phyloP scores from a whole-genome alignment of 75 land plant genomes.

The Picea glauca region DNA sequence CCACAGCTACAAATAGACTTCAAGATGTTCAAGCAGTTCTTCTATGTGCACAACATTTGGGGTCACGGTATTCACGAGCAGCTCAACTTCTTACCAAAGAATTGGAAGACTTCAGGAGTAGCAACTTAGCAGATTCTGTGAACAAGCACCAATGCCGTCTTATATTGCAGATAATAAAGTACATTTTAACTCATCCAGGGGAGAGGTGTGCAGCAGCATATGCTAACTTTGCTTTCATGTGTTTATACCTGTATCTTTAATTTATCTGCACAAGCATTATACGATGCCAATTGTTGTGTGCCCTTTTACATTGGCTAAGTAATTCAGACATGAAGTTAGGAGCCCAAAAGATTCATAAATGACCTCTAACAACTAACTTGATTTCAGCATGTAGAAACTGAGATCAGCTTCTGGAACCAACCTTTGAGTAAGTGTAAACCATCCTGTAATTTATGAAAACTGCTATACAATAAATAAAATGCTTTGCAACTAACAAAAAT shows the following conservation, averaged over 20 bases:
- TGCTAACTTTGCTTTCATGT: background rate
- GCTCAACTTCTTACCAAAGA: constrained; percentile 86
- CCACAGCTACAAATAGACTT: constrained; percentile 70
- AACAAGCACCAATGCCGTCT: constrained; percentile 95
- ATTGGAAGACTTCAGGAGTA: constrained; percentile 85
- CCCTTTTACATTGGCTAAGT: background rate
- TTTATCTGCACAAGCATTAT: background rate
- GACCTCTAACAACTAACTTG: too few relatives aligned
- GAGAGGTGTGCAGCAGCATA: constrained; percentile 38
- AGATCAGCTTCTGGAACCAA: too few relatives aligned
- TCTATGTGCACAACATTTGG: constrained; percentile 79
- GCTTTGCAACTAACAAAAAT: too few relatives aligned
- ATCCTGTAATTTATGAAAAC: too few relatives aligned
- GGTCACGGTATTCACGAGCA: constrained; percentile 81
- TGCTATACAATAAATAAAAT: too few relatives aligned
- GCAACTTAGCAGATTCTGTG: constrained; percentile 83
- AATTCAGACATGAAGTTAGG: too few relatives aligned
- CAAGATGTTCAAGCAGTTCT: constrained; percentile 98
- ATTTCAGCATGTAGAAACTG: too few relatives aligned
- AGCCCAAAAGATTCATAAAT: too few relatives aligned
- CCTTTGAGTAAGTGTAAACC: too few relatives aligned
- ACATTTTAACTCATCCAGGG: constrained; percentile 64
- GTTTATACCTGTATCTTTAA: background rate
- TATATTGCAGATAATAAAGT: constrained; percentile 82
- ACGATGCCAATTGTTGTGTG: background rate